phyloP scores from a whole-genome alignment of 306 rosid species.

The Heteromeles arbutifolia region DNA sequence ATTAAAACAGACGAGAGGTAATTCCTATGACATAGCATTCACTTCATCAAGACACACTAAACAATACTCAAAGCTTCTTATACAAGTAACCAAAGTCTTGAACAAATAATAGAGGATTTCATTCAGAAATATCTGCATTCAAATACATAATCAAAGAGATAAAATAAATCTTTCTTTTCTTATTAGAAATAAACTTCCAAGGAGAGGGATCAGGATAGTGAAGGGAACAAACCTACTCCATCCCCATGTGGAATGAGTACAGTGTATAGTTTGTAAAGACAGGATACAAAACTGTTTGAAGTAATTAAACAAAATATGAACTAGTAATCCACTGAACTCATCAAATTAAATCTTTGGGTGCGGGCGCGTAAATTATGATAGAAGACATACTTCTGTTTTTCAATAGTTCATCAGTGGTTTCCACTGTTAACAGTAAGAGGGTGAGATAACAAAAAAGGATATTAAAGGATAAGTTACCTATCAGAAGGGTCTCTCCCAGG shows the following conservation, averaged over 20 bases:
- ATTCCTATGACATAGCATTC: slow-evolving; percentile 53
- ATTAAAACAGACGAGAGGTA: slow-evolving; percentile 92
- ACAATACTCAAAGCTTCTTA: background rate
- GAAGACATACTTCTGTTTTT: background rate
- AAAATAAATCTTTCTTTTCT: background rate
- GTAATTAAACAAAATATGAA: background rate
- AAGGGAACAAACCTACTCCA: background rate
- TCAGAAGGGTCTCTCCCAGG: slow-evolving; percentile 99
- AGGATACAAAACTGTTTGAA: background rate
- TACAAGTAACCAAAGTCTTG: background rate
- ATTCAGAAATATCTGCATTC: background rate
- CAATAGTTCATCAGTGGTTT: background rate
- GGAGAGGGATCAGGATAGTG: background rate
- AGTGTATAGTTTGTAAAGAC: background rate
- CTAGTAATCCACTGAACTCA: background rate
- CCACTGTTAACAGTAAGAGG: background rate
- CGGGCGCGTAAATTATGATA: background rate
- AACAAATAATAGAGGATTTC: background rate
- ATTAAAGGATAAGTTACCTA: slow-evolving; percentile 42
- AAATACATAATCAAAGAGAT: background rate
- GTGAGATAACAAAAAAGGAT: background rate
- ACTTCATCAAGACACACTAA: slow-evolving; percentile 1
- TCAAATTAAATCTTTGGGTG: background rate
- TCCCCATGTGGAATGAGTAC: background rate
- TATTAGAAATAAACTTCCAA: background rate